Base-by-base conservation (phyloP, 1,284 basidiomycete genomes). In the Ganoderma boninense region DNA sequence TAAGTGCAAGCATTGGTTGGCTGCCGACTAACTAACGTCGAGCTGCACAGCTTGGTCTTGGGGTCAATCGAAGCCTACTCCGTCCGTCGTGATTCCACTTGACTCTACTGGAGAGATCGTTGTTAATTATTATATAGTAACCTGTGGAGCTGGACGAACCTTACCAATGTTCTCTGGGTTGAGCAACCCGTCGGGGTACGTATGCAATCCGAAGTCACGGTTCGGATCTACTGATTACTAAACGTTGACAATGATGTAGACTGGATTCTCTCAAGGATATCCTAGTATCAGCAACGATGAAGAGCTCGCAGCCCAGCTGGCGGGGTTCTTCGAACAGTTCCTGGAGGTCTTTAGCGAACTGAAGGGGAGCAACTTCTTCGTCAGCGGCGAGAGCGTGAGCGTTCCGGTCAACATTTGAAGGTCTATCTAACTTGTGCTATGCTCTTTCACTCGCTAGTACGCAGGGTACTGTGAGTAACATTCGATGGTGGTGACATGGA, bases 111-210 rank as follows among this genome's bases (percentile, higher is more conserved):
- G 46, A 20, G 46, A 49, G 20, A 26, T 26, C 65, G 20, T 11
- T 7, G 42, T 60, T 26, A 6, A 8, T 14, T 2, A 20, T 61
- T 57, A 8, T 10, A 4, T 42, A 81, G 80, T 0, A 82, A 82
- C 59, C 79, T 70, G 6, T 82, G 74, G 73, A 78, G 77, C 26
- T 88, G 85, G 85, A 83, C 82, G 4, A 85, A 86, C 69, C 73
- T 86, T 64, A 78, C 82, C 10, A 83, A 85, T 67, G 80, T 86
- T 32, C 77, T 87, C 7, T 87, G 82, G 81, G 82, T 87, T 4
- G 86, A 89, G 67, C 87, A 88, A 70, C 87, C 87, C 0, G 83
- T 86, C 29, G 83, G 84, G 14, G 84, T 84, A n/a, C 78, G 86
- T 74, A 78, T 29, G 6, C 35, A 38, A 32, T 4, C 29, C 29